Conservation (phyloP, 2,329 filamentous ascomycete genomes). For the Cercospora nicotianae region DNA sequence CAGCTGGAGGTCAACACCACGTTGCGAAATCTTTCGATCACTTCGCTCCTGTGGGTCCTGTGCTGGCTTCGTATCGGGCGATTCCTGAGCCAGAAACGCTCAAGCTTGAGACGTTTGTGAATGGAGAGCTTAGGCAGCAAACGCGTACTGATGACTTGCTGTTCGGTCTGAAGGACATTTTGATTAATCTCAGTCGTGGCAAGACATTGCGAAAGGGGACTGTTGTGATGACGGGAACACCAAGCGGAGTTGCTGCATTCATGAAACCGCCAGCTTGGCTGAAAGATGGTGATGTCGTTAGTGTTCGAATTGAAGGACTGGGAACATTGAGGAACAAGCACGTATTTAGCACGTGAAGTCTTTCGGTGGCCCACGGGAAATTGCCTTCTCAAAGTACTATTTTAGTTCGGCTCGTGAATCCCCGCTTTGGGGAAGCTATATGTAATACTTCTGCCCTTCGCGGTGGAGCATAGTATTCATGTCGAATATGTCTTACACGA, state of each 20-base stretch:
- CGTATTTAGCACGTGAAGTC: neutral
- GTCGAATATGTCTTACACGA: neutral
- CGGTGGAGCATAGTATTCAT: neutral
- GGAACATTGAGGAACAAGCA: neutral
- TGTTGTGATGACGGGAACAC: neutral
- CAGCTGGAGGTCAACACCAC: neutral
- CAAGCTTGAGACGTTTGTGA: conserved; percentile 50
- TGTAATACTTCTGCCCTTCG: neutral
- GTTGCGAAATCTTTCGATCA: conserved; percentile 58
- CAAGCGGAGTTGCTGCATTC: neutral
- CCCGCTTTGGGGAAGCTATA: neutral
- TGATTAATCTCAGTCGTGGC: conserved; percentile 37
- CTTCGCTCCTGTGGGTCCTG: conserved; percentile 45
- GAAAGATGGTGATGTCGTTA: neutral
- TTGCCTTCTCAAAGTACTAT: neutral
- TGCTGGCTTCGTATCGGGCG: conserved; percentile 45
- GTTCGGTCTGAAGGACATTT: conserved; percentile 44
- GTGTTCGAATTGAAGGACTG: neutral
- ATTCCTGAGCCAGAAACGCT: conserved; percentile 44
- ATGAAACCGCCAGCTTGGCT: neutral
- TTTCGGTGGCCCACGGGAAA: neutral
- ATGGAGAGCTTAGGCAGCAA: conserved; percentile 51
- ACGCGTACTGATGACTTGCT: conserved; percentile 44
- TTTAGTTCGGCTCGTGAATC: neutral
- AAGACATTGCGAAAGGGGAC: conserved; percentile 40